A percentile compares a stretch with the other conserved stretches of the same genome.
Evolutionary conservation across 495 filamentous ascomycete genomes (phyloP).

Genomic region (Amorphotheca resinae): DNA sequence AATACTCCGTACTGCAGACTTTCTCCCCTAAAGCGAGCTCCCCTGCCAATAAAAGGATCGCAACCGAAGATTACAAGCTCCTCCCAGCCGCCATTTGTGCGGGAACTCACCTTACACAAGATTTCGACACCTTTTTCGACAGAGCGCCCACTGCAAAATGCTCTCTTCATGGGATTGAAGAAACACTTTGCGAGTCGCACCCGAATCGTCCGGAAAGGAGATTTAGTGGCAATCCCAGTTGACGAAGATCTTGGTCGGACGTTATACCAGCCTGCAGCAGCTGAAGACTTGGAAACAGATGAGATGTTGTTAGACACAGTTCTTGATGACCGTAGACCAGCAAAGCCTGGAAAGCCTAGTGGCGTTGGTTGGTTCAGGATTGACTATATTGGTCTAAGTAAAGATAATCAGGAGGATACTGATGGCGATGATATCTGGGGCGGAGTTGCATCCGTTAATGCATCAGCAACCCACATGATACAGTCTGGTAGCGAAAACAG

Average conservation of each 20-base stretch:
- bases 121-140: constrained; percentile 79
- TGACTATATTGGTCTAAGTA: constrained; percentile 50
- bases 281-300: constrained; percentile 52
- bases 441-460: constrained; percentile 70
- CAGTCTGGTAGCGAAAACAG: constrained; percentile 74
- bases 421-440: constrained; percentile 62
- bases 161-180: constrained; percentile 72
- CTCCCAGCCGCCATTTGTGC: constrained; percentile 69
- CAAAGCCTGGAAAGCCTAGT: constrained; percentile 28
- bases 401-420: constrained; percentile 35
- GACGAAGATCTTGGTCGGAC: constrained; percentile 70
- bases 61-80: constrained; percentile 39
- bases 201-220: constrained; percentile 69
- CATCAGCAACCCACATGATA: constrained; percentile 70
- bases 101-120: constrained; percentile 83
- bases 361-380: constrained; percentile 87
- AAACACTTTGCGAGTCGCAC: constrained; percentile 69
- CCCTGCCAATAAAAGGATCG: constrained; percentile 24
- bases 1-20: constrained; percentile 61
- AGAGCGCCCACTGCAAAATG: constrained; percentile 70
- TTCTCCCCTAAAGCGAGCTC: constrained; percentile 44
- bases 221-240: constrained; percentile 75
- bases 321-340: constrained; percentile 22
- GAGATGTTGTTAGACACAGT: constrained; percentile 38
- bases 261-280: constrained; percentile 47